These are phyloP conservation scores for Epipyxis sp. DNA, from an alignment of 108 stramenopile species.

Conservation along the genomic window DNA sequence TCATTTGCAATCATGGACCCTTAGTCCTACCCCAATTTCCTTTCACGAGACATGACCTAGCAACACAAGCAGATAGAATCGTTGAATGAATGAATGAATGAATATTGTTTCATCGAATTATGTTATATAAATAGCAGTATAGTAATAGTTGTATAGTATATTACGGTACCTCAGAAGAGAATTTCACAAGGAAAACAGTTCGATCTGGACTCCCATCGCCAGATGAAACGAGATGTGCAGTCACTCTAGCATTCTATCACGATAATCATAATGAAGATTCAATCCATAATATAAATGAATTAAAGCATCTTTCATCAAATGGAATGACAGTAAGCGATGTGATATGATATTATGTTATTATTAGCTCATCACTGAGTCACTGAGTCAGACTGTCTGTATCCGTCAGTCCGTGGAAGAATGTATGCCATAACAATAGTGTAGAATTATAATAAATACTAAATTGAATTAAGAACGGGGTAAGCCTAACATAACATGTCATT, in stretches of 20 bases:
- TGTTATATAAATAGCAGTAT: too few species aligned
- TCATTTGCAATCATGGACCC: too few species aligned
- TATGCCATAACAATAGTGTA: too few species aligned
- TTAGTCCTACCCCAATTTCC: conserved; percentile 2
- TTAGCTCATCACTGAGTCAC: too few species aligned
- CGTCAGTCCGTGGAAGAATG: too few species aligned
- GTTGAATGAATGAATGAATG: neutral
- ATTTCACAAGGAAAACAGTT: conserved; percentile 85
- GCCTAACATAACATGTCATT: too few species aligned
- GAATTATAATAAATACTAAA: too few species aligned
- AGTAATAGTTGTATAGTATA: too few species aligned
- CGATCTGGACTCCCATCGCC: conserved; percentile 68
- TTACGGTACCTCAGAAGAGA: conserved; percentile 67
- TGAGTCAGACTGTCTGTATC: too few species aligned
- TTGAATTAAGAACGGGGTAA: too few species aligned
- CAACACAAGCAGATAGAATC: neutral
- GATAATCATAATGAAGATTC: neutral
- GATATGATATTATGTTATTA: too few species aligned
- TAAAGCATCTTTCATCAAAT: neutral
- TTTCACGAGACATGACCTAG: conserved; percentile 21
- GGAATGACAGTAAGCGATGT: neutral
- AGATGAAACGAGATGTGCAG: conserved; percentile 70
- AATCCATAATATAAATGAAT: neutral
- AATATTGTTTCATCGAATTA: too few species aligned
- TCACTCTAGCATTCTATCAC: conserved; percentile 59